Base-by-base conservation (phyloP, 169 alveolate species). In the Theileria annulata region DNA sequence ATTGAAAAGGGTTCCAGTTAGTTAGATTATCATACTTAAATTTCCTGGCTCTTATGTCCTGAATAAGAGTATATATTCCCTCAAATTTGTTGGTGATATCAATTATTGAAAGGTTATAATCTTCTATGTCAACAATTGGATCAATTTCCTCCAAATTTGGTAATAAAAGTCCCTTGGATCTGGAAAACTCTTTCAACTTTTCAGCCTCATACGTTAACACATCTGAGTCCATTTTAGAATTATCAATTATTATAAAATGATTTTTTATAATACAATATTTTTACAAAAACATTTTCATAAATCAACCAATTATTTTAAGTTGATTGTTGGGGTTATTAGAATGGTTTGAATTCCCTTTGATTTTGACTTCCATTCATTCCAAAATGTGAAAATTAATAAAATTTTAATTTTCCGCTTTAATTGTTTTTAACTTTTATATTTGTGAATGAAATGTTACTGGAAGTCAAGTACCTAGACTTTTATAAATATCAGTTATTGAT, bases 1-100 rank as follows among this genome's bases (percentile, higher is more conserved):
- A 19, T 47, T 30, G 70, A 31, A 78, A 78, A 6, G 86, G 86
- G 47, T 78, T 78, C 86, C 86, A 78, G 33, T 51, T 67, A 3
- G 70, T 72, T 6, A 31, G 71, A n/a, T 63, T 33, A 6, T 51
- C 35, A 37, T 71, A 66, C 33, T 64, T 30, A 9, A 71, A 35
- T 42, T 70, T 78, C n/a, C 59, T 76, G n/a, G n/a, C 54, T 42
- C 86, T 27, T 8, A 78, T 28, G 56, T 54, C 58, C 37, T 78
- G 78, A 9, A 78, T 31, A 25, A 78, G 3, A n/a, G 77, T 42
- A 27, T 31, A 69, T 3, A 78, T 66, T 0, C 76, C 86, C 19
- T 78, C 54, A 54, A 66, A 70, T 68, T 78, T 76, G 23, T 59
- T 42, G 37, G 54, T 0, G 21, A 78, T 23, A 12, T 70, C 71